Base-by-base conservation (phyloP, 371 early-diverging fungal species). In the Syncephalastrum contaminatum region DNA sequence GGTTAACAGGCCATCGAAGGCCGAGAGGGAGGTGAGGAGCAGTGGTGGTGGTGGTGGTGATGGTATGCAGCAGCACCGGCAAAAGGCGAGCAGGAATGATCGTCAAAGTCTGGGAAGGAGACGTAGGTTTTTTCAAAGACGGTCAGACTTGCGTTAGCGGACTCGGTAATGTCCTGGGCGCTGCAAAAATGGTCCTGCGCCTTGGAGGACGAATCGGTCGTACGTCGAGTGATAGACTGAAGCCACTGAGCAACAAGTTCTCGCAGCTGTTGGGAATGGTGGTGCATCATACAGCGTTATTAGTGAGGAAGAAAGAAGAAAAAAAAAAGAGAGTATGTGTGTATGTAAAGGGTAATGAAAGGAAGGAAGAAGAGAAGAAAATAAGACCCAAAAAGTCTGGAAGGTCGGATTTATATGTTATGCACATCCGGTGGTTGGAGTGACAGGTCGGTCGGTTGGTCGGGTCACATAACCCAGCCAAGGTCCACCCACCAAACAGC, bases 71-170 rank as follows among this genome's bases (percentile, higher is more conserved):
- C 13, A 22, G 13, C 14, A 39, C n/a, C 48, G 40, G 27, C 42
- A 21, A 41, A 46, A 40, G 47, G 42, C 20, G 21, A 55, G 48
- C n/a, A 45, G 44, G 20, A 41, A 15, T 53, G 47, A n/a, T 59
- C 59, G 46, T 27, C 41, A n/a, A 53, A 48, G 41, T 62, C 62
- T 20, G 62, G 62, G 47, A 62, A 62, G 5, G 62, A 62, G 16
- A 62, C 62, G 44, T 62, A 62, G 24, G 62, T 62, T 36, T 62
- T 62, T 50, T 62, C 62, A 43, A 62, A 62, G 4, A 54, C 39
- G 25, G 61, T 41, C 13, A 54, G 61, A 18, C 30, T 55, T 15
- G 61, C 55, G 45, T 54, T 60, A 49, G 60, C 48, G 19, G 24
- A 42, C 25, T 49, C 51, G 19, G 48, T 41, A 13, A 56, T 22